phyloP scores from a whole-genome alignment of 441 rosid genomes.

The Eruca vesicaria region DNA sequence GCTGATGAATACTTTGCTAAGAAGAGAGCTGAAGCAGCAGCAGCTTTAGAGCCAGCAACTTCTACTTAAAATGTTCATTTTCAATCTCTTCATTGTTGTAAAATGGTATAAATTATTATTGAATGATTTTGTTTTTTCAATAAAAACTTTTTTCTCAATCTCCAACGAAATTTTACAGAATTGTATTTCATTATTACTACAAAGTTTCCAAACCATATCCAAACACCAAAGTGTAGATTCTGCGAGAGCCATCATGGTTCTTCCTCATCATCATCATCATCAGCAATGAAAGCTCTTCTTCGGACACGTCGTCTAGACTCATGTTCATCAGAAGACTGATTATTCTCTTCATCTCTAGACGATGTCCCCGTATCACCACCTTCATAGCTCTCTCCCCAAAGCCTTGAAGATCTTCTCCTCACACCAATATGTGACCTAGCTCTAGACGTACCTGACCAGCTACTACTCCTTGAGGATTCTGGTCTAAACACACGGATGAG shows the following conservation, averaged over 20 bases:
- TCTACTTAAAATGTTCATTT: conserved; percentile 27
- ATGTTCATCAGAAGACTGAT: conserved; percentile 30
- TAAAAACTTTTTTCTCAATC: background rate
- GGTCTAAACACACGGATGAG: conserved; percentile 84
- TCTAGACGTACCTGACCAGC: conserved; percentile 73
- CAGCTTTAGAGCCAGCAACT: conserved; percentile 42
- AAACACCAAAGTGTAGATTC: conserved; percentile 13
- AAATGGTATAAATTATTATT: too few species aligned
- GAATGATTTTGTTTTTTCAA: background rate
- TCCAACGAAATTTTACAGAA: conserved; percentile 21
- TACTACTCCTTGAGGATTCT: conserved; percentile 64
- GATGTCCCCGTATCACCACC: conserved; percentile 66
- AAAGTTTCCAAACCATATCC: conserved; percentile 7
- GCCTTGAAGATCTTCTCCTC: conserved; percentile 66
- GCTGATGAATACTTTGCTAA: conserved; percentile 89
- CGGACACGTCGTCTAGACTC: conserved; percentile 30
- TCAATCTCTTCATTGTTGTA: conserved; percentile 14
- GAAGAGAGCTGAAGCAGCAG: conserved; percentile 68
- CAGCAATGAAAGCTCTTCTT: conserved; percentile 28
- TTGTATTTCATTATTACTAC: conserved; percentile 29
- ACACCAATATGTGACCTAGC: conserved; percentile 58
- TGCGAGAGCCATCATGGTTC: conserved; percentile 5
- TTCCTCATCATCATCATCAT: conserved; percentile 28
- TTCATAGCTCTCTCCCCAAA: conserved; percentile 79
- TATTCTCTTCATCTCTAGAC: conserved; percentile 60